A percentile compares a stretch with the other conserved stretches of the same genome.
Evolutionary conservation across 148 eudicot genomes (phyloP).

Genomic region (Nepenthes gracilis): DNA sequence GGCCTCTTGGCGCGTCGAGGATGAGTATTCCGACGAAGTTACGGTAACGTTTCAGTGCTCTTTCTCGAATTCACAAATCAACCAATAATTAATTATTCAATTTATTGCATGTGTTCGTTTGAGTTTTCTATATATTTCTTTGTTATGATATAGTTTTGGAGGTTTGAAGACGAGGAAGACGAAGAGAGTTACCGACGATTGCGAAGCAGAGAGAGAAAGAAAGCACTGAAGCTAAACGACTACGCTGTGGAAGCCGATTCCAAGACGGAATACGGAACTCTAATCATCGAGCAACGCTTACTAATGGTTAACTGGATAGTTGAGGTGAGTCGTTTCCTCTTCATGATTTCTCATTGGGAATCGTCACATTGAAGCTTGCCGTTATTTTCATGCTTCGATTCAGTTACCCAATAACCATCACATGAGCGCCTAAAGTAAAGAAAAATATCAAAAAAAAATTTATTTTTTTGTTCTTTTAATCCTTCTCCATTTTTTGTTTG

Average conservation of each 20-base stretch:
- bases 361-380: too few relatives aligned
- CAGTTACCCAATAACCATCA: too few relatives aligned
- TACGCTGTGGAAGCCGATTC: slow-evolving; percentile 63
- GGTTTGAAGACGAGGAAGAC: slow-evolving; percentile 52
- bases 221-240: slow-evolving; percentile 39
- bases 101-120: slow-evolving; percentile 1
- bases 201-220: slow-evolving; percentile 72
- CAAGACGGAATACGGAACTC: slow-evolving; percentile 41
- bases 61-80: not conserved
- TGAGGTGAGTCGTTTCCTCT: slow-evolving; percentile 37
- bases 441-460: too few relatives aligned
- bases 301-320: slow-evolving; percentile 91
- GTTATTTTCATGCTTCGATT: too few relatives aligned
- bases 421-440: too few relatives aligned
- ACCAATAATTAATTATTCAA: not conserved
- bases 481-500: too few relatives aligned
- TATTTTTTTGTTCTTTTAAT: too few relatives aligned
- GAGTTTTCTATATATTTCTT: not conserved
- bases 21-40: slow-evolving; percentile 17
- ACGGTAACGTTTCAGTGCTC: not conserved
- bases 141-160: slow-evolving; percentile 20
- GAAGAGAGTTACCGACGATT: slow-evolving; percentile 68
- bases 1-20: slow-evolving; percentile 8
- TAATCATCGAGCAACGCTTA: slow-evolving; percentile 72
- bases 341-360: too few relatives aligned